phyloP scores from a whole-genome alignment of 2,329 filamentous ascomycete species.

The Alternaria hordeiaustralica region DNA sequence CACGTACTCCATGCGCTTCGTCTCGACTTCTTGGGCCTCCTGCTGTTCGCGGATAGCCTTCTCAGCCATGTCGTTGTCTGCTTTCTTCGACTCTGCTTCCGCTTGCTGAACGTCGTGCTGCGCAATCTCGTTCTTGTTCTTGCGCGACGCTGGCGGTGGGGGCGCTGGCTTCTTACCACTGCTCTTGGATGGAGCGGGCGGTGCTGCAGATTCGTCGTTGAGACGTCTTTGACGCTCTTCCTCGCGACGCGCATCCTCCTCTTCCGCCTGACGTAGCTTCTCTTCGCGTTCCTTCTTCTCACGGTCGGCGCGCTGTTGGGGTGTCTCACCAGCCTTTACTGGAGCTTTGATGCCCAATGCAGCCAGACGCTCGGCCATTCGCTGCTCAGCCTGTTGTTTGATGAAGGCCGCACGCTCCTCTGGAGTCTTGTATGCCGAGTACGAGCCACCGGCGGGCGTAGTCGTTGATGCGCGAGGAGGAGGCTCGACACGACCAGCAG shows the following conservation, averaged over 20 bases:
- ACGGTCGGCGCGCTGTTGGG: slow-evolving; percentile 84
- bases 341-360: slow-evolving; percentile 89
- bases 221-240: slow-evolving; percentile 83
- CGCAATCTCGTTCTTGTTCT: slow-evolving; percentile 64
- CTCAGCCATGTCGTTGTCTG: slow-evolving; percentile 62
- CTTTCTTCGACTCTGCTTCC: slow-evolving; percentile 64
- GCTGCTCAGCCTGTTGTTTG: slow-evolving; percentile 94
- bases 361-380: slow-evolving; percentile 94
- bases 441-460: slow-evolving; percentile 67
- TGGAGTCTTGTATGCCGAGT: slow-evolving; percentile 84
- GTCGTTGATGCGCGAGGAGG: slow-evolving; percentile 63
- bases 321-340: slow-evolving; percentile 77
- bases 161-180: slow-evolving; percentile 65
- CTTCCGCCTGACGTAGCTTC: slow-evolving; percentile 86
- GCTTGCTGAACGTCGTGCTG: slow-evolving; percentile 64
- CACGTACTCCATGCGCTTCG: slow-evolving; percentile 82
- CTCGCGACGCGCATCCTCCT: slow-evolving; percentile 89
- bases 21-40: slow-evolving; percentile 75
- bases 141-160: slow-evolving; percentile 75
- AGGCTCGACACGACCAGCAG: slow-evolving; percentile 53
- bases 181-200: slow-evolving; percentile 59
- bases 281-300: slow-evolving; percentile 88
- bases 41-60: slow-evolving; percentile 71
- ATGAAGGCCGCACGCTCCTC: slow-evolving; percentile 96
- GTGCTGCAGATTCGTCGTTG: slow-evolving; percentile 74